Base-by-base conservation (phyloP, 2,329 filamentous ascomycete species). In the Trichoderma sp. region DNA sequence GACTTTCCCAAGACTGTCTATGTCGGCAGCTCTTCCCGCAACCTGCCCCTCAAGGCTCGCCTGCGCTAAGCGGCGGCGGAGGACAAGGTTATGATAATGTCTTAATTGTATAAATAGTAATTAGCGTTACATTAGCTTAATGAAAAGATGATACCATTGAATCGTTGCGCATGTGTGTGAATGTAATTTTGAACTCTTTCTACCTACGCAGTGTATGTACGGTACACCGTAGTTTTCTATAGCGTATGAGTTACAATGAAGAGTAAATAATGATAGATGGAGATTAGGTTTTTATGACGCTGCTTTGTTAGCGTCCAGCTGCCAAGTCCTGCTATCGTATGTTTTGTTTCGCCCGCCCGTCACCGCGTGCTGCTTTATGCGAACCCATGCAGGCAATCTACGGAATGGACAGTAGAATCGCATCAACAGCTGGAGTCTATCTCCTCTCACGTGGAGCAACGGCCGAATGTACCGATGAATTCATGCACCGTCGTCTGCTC, bases 11-110 rank as follows among this genome's bases (percentile, higher is more conserved):
- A 89, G 83, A 87, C 77, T 66, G 82, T 86, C 14, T 86, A 77
- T 70, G 84, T 89, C 8, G 86, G 86, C 3, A 80, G 82, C 72
- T 87, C 84, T 74, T 88, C 86, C 68, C 80, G 86, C 60, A 82
- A 88, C 73, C 75, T 89, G 75, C 82, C 83, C 1, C 79, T 88
- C 39, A 74, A 70, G 21, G 76, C 76, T 1, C 58, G 59, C 26
- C 66, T 70, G 66, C 43, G 59, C 54, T 70, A 49, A 68, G 68
- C 56, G 14, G 34, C 51, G 24, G 46, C 43, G n/a, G 11, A 59
- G 54, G 54, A 16, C 32, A 63, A 32, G 52, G 26, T 56, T 54
- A 58, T 59, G 68, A 59, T 61, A 66, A 66, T 66, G 64, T 66
- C 49, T 65, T 56, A 59, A 49, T 58, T 59, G 64, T 66, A 66